Evolutionary conservation across 1,284 basidiomycete genomes (phyloP).

Genomic region (Prillingera fragicola): DNA sequence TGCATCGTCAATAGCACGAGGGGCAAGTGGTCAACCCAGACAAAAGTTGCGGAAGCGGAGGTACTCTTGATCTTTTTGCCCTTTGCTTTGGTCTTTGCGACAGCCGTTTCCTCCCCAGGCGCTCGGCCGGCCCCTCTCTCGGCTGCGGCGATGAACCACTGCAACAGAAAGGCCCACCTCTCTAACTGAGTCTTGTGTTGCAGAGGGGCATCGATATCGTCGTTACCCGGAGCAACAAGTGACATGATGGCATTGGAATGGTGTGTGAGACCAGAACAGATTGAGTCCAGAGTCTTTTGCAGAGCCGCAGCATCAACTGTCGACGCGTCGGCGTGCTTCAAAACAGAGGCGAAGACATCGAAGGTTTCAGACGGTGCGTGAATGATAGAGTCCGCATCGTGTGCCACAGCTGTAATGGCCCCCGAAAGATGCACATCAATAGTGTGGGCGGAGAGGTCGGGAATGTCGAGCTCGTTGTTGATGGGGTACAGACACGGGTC

Average conservation of each 20-base stretch:
- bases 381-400: slow-evolving; percentile 62
- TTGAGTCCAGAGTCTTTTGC: slow-evolving; percentile 38
- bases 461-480: slow-evolving; percentile 60
- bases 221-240: slow-evolving; percentile 32
- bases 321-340: slow-evolving; percentile 50
- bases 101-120: slow-evolving; percentile 14
- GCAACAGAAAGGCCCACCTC: slow-evolving; percentile 77
- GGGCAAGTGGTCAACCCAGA: slow-evolving; percentile 73
- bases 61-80: slow-evolving; percentile 55
- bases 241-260: slow-evolving; percentile 36
- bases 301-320: slow-evolving; percentile 31
- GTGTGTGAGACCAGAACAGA: slow-evolving; percentile 29
- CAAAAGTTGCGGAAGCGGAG: slow-evolving; percentile 53
- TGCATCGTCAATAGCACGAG: slow-evolving; percentile 62
- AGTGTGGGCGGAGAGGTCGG: slow-evolving; percentile 49
- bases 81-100: slow-evolving; percentile 11
- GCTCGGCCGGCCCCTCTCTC: slow-evolving; percentile 62
- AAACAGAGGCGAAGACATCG: slow-evolving; percentile 69
- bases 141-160: slow-evolving; percentile 73
- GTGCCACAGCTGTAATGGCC: slow-evolving; percentile 68
- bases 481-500: slow-evolving; percentile 60
- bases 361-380: slow-evolving; percentile 58
- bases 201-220: slow-evolving; percentile 64
- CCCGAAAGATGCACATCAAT: slow-evolving; percentile 45
- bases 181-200: slow-evolving; percentile 70